Percentiles rank a stretch among this genome's conserved stretches.
Conservation (phyloP, 257 asterid species). For the Anisodus acutangulus region DNA sequence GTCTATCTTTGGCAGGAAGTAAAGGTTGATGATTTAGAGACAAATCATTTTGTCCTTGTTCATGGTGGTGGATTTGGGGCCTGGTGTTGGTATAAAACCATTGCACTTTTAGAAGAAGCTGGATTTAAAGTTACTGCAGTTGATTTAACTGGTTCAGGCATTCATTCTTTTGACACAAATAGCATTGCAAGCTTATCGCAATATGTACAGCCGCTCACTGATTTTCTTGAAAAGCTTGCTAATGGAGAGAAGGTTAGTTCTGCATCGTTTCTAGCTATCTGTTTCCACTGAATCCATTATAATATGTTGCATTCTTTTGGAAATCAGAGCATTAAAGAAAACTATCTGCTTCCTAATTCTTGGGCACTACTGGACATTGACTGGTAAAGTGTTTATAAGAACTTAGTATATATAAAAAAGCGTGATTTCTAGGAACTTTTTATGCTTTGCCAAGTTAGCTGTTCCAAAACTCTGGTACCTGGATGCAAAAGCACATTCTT, state of each 20-base stretch:
- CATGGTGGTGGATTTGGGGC: conserved; percentile 99
- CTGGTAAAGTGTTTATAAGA: neutral
- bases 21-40: conserved; percentile 76
- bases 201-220: conserved; percentile 87
- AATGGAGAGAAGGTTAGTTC: conserved; percentile 80
- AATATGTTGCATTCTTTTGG: neutral
- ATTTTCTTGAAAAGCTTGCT: conserved; percentile 66
- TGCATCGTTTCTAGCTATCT: neutral
- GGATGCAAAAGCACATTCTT: neutral
- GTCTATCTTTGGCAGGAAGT: conserved; percentile 56
- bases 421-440: neutral
- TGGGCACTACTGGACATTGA: neutral
- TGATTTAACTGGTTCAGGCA: conserved; percentile 95
- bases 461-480: neutral
- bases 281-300: neutral
- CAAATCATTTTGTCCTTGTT: conserved; percentile 87
- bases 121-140: conserved; percentile 96
- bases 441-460: conserved; percentile 20
- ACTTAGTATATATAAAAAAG: neutral
- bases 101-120: conserved; percentile 82
- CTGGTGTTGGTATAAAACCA: conserved; percentile 99
- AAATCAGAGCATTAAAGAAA: conserved; percentile 7
- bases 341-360: neutral
- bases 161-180: conserved; percentile 88
- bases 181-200: conserved; percentile 75